Percentiles rank a stretch among this genome's conserved stretches.
Evolutionary conservation across 1,284 basidiomycete species (phyloP).

Genomic region (Rhodofomes roseus): DNA sequence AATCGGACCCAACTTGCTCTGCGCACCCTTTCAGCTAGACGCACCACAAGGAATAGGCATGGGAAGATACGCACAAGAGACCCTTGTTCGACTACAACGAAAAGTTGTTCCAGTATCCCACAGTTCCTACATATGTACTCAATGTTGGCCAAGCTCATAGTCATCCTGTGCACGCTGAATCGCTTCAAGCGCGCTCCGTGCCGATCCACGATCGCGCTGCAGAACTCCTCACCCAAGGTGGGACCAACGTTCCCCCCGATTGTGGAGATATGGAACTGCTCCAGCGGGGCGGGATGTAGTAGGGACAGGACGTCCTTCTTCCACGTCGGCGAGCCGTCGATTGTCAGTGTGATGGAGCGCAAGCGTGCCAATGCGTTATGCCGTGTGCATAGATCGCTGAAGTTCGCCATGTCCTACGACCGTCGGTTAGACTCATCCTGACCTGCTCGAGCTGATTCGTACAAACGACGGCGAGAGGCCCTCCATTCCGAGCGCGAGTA

Average conservation of each 20-base stretch:
- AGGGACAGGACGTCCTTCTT: conserved; percentile 39
- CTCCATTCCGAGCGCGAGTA: conserved; percentile 56
- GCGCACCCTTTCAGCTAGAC: not conserved
- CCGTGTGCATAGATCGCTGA: conserved; percentile 37
- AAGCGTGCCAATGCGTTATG: conserved; percentile 39
- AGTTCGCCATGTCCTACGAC: conserved; percentile 47
- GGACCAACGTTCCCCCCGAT: conserved; percentile 38
- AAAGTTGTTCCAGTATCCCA: conserved; percentile 52
- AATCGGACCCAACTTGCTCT: conserved; percentile 35
- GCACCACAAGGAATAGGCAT: not conserved
- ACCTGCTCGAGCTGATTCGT: conserved; percentile 12
- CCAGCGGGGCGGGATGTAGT: conserved; percentile 45
- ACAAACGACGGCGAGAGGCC: conserved; percentile 62
- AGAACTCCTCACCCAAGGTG: conserved; percentile 44
- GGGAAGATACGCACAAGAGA: conserved; percentile 38
- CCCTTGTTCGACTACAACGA: conserved; percentile 47
- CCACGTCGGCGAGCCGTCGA: conserved; percentile 40
- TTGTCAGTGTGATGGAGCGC: conserved; percentile 55
- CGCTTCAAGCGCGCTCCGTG: conserved; percentile 51
- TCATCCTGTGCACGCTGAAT: conserved; percentile 63
- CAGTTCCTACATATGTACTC: conserved; percentile 54
- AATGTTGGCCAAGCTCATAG: conserved; percentile 45
- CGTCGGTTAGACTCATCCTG: not conserved
- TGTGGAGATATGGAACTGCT: conserved; percentile 61
- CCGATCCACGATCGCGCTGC: conserved; percentile 40